These are phyloP conservation scores for Colletotrichum sp. DNA, from an alignment of 2,329 filamentous ascomycete species.

Conservation along the genomic window DNA sequence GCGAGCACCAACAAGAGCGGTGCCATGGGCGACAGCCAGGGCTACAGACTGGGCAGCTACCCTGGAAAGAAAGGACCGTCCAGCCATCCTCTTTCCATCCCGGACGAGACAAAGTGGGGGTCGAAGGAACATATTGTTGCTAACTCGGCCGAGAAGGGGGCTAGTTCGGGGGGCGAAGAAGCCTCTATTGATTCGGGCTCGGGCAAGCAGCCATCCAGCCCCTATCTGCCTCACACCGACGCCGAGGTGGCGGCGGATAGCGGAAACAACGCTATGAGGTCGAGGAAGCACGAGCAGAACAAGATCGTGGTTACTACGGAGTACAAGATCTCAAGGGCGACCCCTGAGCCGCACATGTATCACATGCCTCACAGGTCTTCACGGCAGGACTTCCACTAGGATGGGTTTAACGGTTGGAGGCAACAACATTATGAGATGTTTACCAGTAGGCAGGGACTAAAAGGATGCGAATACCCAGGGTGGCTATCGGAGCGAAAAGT, in stretches of 20 bases:
- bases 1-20: slow-evolving; percentile 1
- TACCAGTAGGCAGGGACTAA: not conserved
- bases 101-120: not conserved
- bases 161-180: not conserved
- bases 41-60: slow-evolving; percentile 9
- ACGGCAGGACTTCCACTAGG: not conserved
- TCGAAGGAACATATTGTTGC: slow-evolving; percentile 8
- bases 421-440: not conserved
- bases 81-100: not conserved
- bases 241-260: not conserved
- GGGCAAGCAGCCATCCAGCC: not conserved
- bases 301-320: slow-evolving; percentile 4
- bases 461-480: not conserved
- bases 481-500: not conserved
- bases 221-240: not conserved
- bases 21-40: not conserved
- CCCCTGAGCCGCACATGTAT: not conserved
- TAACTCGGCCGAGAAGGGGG: not conserved
- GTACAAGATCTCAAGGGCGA: not conserved
- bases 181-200: not conserved
- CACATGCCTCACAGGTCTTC: not conserved
- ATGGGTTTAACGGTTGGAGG: not conserved
- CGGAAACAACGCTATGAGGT: not conserved
- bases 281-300: not conserved
- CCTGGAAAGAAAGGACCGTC: not conserved